These are phyloP conservation scores for Erysimum cheiranthoides DNA, from an alignment of 345 rosid genomes.

Conservation along the genomic window DNA sequence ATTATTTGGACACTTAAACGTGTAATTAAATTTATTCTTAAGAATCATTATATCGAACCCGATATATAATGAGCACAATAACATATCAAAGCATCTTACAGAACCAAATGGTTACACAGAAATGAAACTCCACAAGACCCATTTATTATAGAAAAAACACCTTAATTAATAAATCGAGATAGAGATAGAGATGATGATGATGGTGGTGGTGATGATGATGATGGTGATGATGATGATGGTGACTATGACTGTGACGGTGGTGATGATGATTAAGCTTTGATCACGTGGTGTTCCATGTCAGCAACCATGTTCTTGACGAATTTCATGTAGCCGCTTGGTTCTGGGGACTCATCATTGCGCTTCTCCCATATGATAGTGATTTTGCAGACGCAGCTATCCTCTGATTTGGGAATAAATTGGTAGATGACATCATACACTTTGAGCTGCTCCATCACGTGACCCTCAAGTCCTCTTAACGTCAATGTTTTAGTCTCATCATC, in stretches of 20 bases:
- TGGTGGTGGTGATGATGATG: background rate
- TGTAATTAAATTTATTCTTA: background rate
- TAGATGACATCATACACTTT: conserved; percentile 32
- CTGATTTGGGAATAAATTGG: conserved; percentile 39
- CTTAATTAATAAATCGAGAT: background rate
- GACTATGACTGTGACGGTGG: background rate
- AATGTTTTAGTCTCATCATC: conserved; percentile 36
- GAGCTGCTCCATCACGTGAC: conserved; percentile 44
- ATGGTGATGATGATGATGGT: background rate
- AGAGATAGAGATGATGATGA: background rate
- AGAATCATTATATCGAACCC: conserved; percentile 10
- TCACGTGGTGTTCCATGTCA: conserved; percentile 41
- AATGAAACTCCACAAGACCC: conserved; percentile 9
- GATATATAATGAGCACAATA: conserved; percentile 25
- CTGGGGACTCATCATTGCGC: conserved; percentile 40
- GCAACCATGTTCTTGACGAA: conserved; percentile 39
- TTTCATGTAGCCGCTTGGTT: conserved; percentile 41
- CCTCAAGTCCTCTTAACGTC: conserved; percentile 38
- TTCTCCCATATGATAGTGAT: conserved; percentile 45
- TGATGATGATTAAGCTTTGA: conserved; percentile 12
- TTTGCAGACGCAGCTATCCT: conserved; percentile 37
- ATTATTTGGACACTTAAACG: background rate
- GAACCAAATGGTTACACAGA: conserved; percentile 2
- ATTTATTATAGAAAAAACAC: conserved; percentile 18
- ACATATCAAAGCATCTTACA: conserved; percentile 17